Evolutionary conservation across 1,284 basidiomycete species (phyloP).

Genomic region (Ganoderma boninense): DNA sequence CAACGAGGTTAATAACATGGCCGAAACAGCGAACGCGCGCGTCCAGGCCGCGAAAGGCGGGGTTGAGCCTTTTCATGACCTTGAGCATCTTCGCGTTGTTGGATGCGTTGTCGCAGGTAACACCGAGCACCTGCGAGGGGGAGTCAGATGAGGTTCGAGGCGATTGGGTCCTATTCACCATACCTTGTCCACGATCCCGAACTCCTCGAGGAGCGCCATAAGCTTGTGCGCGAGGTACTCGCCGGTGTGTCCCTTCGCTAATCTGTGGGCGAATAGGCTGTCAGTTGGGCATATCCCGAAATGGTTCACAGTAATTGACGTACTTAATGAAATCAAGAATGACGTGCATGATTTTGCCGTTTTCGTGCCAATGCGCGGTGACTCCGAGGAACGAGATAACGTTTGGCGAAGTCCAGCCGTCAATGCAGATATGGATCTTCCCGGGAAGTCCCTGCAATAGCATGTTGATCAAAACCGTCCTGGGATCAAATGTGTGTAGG

Average conservation of each 20-base stretch:
- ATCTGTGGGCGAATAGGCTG: too few relatives aligned
- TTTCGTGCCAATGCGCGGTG: background rate
- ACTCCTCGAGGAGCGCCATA: too few relatives aligned
- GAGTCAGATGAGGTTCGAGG: too few relatives aligned
- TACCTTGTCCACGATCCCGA: background rate
- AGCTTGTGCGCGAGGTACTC: background rate
- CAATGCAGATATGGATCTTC: background rate
- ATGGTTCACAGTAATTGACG: background rate
- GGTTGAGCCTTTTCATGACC: background rate
- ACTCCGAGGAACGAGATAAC: background rate
- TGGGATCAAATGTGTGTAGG: too few relatives aligned
- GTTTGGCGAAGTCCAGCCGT: background rate
- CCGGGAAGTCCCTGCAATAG: background rate
- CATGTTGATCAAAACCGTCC: too few relatives aligned
- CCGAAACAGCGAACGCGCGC: background rate
- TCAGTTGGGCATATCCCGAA: too few relatives aligned
- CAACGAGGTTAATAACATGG: background rate
- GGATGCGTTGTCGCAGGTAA: too few relatives aligned
- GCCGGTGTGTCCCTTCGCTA: background rate
- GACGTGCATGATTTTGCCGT: background rate
- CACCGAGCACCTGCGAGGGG: background rate
- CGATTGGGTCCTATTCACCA: background rate
- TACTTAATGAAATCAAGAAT: background rate
- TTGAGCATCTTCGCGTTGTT: background rate
- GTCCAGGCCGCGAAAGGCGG: background rate